Base-by-base conservation (phyloP, 2,329 filamentous ascomycete genomes). In the Colletotrichum ledebouriae region DNA sequence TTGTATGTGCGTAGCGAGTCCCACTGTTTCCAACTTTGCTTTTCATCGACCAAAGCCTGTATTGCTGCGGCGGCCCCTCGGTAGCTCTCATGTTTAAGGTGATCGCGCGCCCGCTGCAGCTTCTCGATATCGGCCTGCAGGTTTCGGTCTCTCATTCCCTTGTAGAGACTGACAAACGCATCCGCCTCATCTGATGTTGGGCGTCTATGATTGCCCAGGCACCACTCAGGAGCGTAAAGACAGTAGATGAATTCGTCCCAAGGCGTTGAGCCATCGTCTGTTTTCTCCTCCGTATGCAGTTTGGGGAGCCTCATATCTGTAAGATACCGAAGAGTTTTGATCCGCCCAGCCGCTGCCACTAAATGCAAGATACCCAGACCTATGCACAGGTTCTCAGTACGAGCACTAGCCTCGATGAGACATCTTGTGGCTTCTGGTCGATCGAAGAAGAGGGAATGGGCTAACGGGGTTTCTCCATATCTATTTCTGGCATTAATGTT, bases 381-480 rank as follows among this genome's bases (percentile, higher is more conserved):
- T n/a, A n/a, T n/a, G n/a, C n/a, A n/a, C n/a, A n/a, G n/a, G n/a
- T n/a, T n/a, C n/a, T n/a, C n/a, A n/a, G n/a, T n/a, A n/a, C n/a
- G n/a, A 1, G 65, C 61, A 4, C 56, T 56, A 11, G 22, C 41
- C 2, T 65, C 61, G 0, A 66, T 41, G 1, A 68, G 34, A 13
- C 22, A 58, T 0, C 47, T 10, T 0, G 37, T 1, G 0, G 20
- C 5, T 4, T 29, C 41, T 0, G 6, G 15, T 0, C 33, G 13
- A 3, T 17, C 2, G 1, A 0, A 0, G 0, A 3, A 4, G 12
- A 65, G 0, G 12, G 65, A 10, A 1, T 4, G 0, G 0, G 4
- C 0, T 2, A 68, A 13, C 2, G 65, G 47, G 1, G 13, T 25
- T 3, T 0, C 3, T 5, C 10, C 55, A 0, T 0, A 0, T 1